Base-by-base conservation (phyloP, 2,329 filamentous ascomycete species). In the Trichoderma breve region DNA sequence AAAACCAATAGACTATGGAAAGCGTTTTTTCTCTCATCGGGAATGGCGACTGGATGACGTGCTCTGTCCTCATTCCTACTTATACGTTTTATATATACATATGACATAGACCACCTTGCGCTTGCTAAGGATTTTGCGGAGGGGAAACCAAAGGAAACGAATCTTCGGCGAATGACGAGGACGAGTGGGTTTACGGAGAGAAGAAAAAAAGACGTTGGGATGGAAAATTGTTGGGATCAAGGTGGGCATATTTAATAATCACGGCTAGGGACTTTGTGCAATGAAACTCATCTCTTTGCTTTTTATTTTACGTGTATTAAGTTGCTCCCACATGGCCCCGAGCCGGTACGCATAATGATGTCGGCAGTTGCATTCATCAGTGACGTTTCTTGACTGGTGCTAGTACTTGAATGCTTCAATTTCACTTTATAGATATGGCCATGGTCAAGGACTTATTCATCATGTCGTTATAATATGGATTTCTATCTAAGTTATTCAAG, bases 1-100 rank as follows among this genome's bases (percentile, higher is more conserved):
- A 70, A 60, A 70, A 61, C 61, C 71, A 72, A 72, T 72, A 72
- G 71, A 72, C 71, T 70, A 65, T 66, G 71, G 71, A 61, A 70
- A 64, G 71, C 66, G 65, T 43, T 61, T 68, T 32, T 70, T 36
- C 61, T 64, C 60, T 66, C 26, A 62, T 36, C 32, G 47, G 58
- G 61, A 65, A 71, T 34, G 32, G 61, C 34, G 34, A 65, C 34
- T 58, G 61, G 61, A 26, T 63, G 69, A 60, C 32, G 43, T 70
- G 68, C 55, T 58, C 24, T 60, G 64, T 58, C 32, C 66, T 53
- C 66, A 61, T 53, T 57, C 55, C 65, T 47, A 58, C 53, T 62
- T 69, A 34, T 62, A 36, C 57, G 26, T 69, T 62, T 69, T 53
- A 60, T 36, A 68, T 36, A 60, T n/a, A 60, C 15, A 53, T 28